Evolutionary conservation across 1,139 yeast genomes (phyloP), one percentile per base, ranked within the genome.

Genomic region (Wickerhamomyces sp.): DNA sequence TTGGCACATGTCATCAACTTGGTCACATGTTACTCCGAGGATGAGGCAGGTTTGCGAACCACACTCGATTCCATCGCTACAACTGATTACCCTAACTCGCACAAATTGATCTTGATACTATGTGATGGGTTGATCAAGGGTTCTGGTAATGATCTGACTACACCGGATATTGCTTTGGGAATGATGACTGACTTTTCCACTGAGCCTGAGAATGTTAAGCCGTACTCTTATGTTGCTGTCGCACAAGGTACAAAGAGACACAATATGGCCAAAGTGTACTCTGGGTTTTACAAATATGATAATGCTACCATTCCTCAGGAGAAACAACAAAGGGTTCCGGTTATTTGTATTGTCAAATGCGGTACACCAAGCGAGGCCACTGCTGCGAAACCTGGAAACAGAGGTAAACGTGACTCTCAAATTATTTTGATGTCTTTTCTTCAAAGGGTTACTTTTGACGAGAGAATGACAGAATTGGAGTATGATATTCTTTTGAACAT

Each of bases 331-430:
- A 73, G 93, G 47, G 88, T 86, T 23, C 97, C 98, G 2, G 70
- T 91, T 52, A 56, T 91, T 19, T 67, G 82, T 18, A 68, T 91
- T 51, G 95, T 87, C 30, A 91, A 91, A 59, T 87, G 96, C 61
- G 98, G 98, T 44, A 84, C 96, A 0, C 88, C 91, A 6, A 82
- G 75, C 24, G 98, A 91, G 58, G 79, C 77, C 15, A 58, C 56
- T 15, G 64, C 80, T 6, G 70, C 93, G n/a, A 91, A 91, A 55
- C 96, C 97, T 11, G 98, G 98, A 52, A 91, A 91, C 60, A 79
- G 98, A 68, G 98, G 98, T 62, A 91, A 91, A 60, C 85, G 98
- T 64, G 98, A 91, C 61, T 87, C 96, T 17, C 98, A 91, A 61
- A 81, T 91, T 43, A 82, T 91, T 43, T 67, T 91, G 52, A 91